Percentiles rank a stretch among this genome's conserved stretches.
phyloP scores from a whole-genome alignment of 1,139 yeast species.

The Protomyces lactucae-debilis region DNA sequence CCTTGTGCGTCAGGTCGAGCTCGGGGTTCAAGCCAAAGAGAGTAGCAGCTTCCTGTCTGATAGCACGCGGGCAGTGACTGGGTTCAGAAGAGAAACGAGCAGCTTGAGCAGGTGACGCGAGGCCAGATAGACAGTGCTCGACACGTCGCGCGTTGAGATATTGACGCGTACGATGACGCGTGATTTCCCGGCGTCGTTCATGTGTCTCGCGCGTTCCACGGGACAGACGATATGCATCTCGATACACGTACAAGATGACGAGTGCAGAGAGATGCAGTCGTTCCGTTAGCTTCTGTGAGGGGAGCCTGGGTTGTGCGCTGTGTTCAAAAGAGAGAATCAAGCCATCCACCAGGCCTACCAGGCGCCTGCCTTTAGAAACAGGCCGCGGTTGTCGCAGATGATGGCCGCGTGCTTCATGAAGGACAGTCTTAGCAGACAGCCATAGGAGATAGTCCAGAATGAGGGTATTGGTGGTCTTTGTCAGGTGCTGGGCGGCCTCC shows the following conservation, averaged over 20 bases:
- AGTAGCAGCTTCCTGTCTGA: background rate
- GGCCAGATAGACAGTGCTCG: background rate
- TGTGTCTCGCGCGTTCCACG: background rate
- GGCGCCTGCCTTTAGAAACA: slow-evolving; percentile 10
- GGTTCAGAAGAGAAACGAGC: background rate
- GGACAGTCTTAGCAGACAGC: slow-evolving; percentile 22
- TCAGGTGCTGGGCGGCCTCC: slow-evolving; percentile 3
- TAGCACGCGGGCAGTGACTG: no score
- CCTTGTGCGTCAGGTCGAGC: background rate
- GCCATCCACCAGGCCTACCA: slow-evolving; percentile 26
- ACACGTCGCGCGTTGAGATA: background rate
- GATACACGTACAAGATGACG: slow-evolving; percentile 16
- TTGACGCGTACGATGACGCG: background rate
- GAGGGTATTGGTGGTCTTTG: slow-evolving; percentile 24
- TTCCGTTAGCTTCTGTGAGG: background rate
- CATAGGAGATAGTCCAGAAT: slow-evolving; percentile 24
- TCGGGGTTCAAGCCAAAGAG: background rate
- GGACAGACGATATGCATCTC: background rate
- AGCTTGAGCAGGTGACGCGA: background rate
- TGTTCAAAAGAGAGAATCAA: slow-evolving; percentile 15
- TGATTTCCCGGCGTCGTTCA: background rate
- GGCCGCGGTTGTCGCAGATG: background rate
- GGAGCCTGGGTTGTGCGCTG: slow-evolving; percentile 4
- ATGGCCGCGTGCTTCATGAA: slow-evolving; percentile 1
- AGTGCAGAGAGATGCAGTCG: slow-evolving; percentile 15